Evolutionary conservation across 164 flowering plant species (phyloP).

Genomic region (Magnolia changhungtana): DNA sequence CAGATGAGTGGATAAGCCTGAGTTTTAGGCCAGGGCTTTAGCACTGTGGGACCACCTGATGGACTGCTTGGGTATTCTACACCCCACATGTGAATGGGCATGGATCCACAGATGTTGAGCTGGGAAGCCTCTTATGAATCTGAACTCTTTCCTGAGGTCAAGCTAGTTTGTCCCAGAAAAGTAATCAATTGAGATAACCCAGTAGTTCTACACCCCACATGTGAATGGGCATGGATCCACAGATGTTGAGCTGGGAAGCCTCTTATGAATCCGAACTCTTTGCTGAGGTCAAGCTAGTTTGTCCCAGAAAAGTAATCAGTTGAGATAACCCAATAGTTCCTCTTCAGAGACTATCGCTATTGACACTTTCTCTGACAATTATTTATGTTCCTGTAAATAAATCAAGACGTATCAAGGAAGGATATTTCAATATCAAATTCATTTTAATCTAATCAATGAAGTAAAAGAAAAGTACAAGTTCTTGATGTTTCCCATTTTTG

Average conservation of each 20-base stretch:
- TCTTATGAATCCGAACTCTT: neutral
- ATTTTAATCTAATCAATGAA: no score
- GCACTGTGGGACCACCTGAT: neutral
- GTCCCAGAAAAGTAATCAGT: neutral
- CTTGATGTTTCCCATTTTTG: no score
- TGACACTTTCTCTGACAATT: no score
- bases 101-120: neutral
- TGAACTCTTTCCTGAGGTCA: neutral
- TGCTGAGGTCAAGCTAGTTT: neutral
- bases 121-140: neutral
- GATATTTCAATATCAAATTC: no score
- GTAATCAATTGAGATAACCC: neutral
- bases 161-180: neutral
- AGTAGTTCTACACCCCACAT: neutral
- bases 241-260: neutral
- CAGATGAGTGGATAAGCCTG: neutral
- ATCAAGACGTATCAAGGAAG: no score
- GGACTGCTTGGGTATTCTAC: neutral
- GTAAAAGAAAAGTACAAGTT: no score
- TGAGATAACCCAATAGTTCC: neutral
- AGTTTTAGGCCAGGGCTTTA: neutral
- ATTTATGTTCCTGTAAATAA: no score
- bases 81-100: neutral
- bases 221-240: neutral
- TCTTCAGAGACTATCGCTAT: neutral